These are phyloP conservation scores for Russula vinacea DNA, from an alignment of 768 basidiomycete species.

Conservation along the genomic window DNA sequence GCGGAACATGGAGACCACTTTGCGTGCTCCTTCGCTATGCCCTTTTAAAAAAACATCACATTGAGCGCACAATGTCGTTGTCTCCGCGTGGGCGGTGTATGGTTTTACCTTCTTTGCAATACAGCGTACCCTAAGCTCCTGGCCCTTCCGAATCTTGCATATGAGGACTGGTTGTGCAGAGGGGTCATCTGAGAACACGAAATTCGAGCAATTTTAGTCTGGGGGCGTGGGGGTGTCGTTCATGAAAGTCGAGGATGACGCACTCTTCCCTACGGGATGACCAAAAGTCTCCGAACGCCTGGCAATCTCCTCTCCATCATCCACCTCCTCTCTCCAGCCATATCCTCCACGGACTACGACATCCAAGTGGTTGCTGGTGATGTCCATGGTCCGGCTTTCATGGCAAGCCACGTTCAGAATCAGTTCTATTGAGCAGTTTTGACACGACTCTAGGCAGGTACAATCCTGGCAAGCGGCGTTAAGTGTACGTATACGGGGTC, in stretches of 20 bases:
- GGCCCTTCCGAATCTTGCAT: slow-evolving; percentile 90
- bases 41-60: slow-evolving; percentile 46
- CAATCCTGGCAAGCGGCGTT: slow-evolving; percentile 65
- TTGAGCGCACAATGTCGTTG: slow-evolving; percentile 6
- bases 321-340: slow-evolving; percentile 39
- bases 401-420: slow-evolving; percentile 71
- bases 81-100: neutral
- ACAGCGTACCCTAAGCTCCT: slow-evolving; percentile 82
- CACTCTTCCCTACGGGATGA: slow-evolving; percentile 80
- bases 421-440: slow-evolving; percentile 82
- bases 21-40: slow-evolving; percentile 96
- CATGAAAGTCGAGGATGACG: slow-evolving; percentile 31
- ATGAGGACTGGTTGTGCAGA: slow-evolving; percentile 70
- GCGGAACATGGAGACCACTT: slow-evolving; percentile 99
- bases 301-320: slow-evolving; percentile 65
- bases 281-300: slow-evolving; percentile 78
- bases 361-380: slow-evolving; percentile 85
- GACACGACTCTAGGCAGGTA: slow-evolving; percentile 79
- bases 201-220: slow-evolving; percentile 12
- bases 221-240: neutral
- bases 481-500: too few species aligned
- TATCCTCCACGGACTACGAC: slow-evolving; percentile 41
- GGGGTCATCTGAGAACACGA: slow-evolving; percentile 51
- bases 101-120: slow-evolving; percentile 86
- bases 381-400: slow-evolving; percentile 67